These are phyloP conservation scores for Nicotiana benthamiana DNA, from an alignment of 257 asterid genomes.

Conservation along the genomic window DNA sequence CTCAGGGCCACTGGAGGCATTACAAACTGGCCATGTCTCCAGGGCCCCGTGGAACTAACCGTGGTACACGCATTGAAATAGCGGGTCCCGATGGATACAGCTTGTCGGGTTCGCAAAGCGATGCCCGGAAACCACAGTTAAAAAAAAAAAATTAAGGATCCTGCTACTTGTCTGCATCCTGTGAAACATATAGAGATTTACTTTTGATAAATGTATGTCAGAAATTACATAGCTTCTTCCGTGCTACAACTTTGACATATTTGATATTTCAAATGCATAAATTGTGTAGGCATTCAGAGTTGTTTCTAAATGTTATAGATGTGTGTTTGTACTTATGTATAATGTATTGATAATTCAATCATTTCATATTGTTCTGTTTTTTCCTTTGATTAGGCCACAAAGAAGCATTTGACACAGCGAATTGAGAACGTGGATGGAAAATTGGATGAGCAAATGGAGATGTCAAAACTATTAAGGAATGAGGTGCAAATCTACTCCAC, in stretches of 20 bases:
- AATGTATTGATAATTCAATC: background rate
- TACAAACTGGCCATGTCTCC: no score
- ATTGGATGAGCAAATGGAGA: constrained; percentile 79
- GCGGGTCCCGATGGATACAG: no score
- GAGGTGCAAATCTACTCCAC: constrained; percentile 36
- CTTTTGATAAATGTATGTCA: background rate
- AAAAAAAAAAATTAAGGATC: no score
- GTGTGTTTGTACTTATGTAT: background rate
- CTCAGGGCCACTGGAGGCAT: no score
- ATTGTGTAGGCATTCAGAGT: background rate
- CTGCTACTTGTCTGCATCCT: background rate
- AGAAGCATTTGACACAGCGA: constrained; percentile 88
- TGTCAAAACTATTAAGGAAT: constrained; percentile 58
- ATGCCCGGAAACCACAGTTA: no score
- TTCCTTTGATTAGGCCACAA: constrained; percentile 51
- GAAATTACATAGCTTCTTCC: background rate
- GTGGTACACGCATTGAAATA: no score
- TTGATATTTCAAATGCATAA: background rate
- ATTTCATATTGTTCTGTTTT: background rate
- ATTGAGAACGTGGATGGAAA: constrained; percentile 88
- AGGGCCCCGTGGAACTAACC: no score
- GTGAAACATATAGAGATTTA: background rate
- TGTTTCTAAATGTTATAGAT: background rate
- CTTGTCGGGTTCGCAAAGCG: no score
- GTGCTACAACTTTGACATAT: background rate